phyloP scores from a whole-genome alignment of 2,329 filamentous ascomycete species.

The Ustilaginoidea virens region DNA sequence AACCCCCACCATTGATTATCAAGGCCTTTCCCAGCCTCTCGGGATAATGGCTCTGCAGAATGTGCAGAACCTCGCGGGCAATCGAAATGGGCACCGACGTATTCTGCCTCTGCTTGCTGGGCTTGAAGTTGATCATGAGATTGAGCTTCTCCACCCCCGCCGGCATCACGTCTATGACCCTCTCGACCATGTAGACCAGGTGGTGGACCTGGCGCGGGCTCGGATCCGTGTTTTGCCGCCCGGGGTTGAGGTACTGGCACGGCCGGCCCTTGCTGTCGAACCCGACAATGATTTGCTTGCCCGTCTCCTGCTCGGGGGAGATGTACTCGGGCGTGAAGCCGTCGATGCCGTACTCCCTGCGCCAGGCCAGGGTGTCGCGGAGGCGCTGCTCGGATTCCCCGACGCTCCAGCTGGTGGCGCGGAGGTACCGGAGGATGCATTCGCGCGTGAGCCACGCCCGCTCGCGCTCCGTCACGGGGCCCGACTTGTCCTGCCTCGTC shows the following conservation, averaged over 20 bases:
- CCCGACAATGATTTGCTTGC: constrained; percentile 82
- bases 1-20: constrained; percentile 62
- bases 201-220: constrained; percentile 83
- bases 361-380: constrained; percentile 69
- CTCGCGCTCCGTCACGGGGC: constrained; percentile 62
- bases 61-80: constrained; percentile 71
- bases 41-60: constrained; percentile 91
- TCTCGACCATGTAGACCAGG: constrained; percentile 89
- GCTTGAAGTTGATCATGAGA: constrained; percentile 83
- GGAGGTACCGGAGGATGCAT: constrained; percentile 82
- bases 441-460: constrained; percentile 84
- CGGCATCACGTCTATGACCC: constrained; percentile 74
- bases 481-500: constrained; percentile 39
- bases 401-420: constrained; percentile 81
- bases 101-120: constrained; percentile 58
- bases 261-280: constrained; percentile 77
- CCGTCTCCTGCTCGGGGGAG: constrained; percentile 86
- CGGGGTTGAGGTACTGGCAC: constrained; percentile 81
- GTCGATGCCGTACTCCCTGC: constrained; percentile 75
- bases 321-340: constrained; percentile 75
- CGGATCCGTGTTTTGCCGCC: constrained; percentile 80
- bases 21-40: constrained; percentile 80
- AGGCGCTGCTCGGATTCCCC: constrained; percentile 65
- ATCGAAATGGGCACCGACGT: constrained; percentile 57
- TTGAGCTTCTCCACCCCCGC: constrained; percentile 75